Evolutionary conservation across 192 early-diverging fungal species (phyloP), one percentile per base, ranked within the genome.

Genomic region (Coemansia sp.): DNA sequence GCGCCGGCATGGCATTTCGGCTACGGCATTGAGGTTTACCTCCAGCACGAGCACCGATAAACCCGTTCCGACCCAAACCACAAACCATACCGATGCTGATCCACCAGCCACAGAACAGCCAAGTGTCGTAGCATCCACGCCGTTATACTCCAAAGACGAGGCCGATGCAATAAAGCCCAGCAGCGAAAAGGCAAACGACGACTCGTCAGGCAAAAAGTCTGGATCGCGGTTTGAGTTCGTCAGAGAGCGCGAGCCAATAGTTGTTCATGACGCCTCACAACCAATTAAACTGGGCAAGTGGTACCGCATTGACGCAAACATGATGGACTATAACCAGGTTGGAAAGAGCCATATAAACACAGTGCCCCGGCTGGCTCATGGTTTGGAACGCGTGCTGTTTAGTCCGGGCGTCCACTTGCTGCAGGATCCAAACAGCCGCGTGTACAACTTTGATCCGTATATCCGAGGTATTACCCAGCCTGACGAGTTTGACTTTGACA

Each of bases 361-460:
- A 3, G 80, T 84, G 23, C 82, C 82, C 12, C 66, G 47, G 53
- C 67, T 84, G 32, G 69, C 61, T 8, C 78, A 84, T 54, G 69
- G 75, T 2, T 63, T 84, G 18, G 78, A 84, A 58, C 78, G 82
- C 2, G 67, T 73, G 23, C 53, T 68, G 54, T 82, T 73, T 57
- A 93, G 89, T 43, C 88, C 92, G 3, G 94, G 93, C 20, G 88
- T 92, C 3, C 93, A 95, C 45, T 84, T 79, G 53, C 73, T 97
- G 16, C 85, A 91, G 69, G 92, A 95, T 73, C 85, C 91, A 35
- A 73, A 86, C 19, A 85, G 90, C 22, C 75, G 83, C 32, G 85
- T 88, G 0, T 94, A 78, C 77, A 93, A 93, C 64, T 97, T 92
- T 73, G 85, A 89, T 19, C 87, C 90, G 14, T 92, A 85, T 64